Evolutionary conservation across 352 stramenopile genomes (phyloP).

Genomic region (Phytophthora cactorum): DNA sequence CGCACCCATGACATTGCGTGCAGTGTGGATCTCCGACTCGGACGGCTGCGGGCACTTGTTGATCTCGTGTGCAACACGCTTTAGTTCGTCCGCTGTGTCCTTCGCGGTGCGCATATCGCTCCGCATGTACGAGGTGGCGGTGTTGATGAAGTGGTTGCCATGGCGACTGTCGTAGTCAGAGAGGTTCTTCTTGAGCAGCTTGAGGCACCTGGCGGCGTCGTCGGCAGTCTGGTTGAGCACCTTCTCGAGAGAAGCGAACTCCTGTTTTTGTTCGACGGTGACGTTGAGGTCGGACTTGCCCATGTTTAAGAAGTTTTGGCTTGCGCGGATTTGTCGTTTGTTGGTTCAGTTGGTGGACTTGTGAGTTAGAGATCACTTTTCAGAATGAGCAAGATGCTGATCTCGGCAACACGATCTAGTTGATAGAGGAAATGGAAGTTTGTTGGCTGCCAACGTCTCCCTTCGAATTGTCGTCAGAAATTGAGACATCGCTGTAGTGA

Average conservation of each 20-base stretch:
- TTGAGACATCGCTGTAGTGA: too few relatives aligned
- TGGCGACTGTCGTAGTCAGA: conserved; percentile 29
- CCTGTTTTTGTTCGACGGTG: conserved; percentile 18
- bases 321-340: background rate
- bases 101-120: conserved; percentile 27
- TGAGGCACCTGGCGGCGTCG: conserved; percentile 24
- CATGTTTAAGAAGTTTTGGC: conserved; percentile 15
- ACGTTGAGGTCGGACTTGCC: conserved; percentile 19
- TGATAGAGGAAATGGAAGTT: background rate
- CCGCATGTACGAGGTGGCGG: conserved; percentile 22
- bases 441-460: conserved; percentile 17
- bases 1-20: conserved; percentile 21
- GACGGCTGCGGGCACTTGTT: conserved; percentile 13
- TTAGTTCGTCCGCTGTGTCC: conserved; percentile 24
- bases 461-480: background rate
- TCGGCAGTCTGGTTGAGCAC: conserved; percentile 28
- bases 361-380: conserved; percentile 20
- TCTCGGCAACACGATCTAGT: background rate
- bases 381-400: conserved; percentile 11
- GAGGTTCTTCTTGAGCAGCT: conserved; percentile 29
- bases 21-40: conserved; percentile 16
- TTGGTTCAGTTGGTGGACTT: conserved; percentile 6
- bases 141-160: conserved; percentile 30
- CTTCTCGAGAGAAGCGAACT: conserved; percentile 27
- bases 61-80: conserved; percentile 25